phyloP scores from a whole-genome alignment of 306 rosid species.

The Fagus sylvatica region DNA sequence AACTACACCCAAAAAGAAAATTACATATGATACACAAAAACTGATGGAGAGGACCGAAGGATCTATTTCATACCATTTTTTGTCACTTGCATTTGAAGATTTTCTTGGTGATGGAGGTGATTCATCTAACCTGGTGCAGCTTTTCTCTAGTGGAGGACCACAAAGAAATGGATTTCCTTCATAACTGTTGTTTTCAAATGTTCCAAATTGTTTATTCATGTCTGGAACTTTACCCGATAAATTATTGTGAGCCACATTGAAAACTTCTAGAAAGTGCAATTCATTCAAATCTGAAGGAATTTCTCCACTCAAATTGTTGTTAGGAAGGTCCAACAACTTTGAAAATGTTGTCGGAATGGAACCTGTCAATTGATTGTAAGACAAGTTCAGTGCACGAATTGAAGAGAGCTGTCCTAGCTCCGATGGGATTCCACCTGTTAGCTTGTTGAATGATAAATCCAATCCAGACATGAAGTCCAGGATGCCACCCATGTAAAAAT shows the following conservation, averaged over 20 bases:
- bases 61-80: no score
- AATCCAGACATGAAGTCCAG: constrained; percentile 20
- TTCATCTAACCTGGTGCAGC: background rate
- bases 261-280: background rate
- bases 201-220: constrained; percentile 11
- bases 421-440: constrained; percentile 22
- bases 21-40: no score
- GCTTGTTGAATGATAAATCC: constrained; percentile 22
- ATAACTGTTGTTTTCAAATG: constrained; percentile 13
- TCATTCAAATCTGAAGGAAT: constrained; percentile 15
- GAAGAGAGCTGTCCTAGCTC: constrained; percentile 4
- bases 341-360: constrained; percentile 16
- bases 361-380: constrained; percentile 13
- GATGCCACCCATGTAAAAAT: constrained; percentile 12
- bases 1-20: no score
- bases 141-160: background rate
- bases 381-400: constrained; percentile 17
- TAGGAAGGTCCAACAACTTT: constrained; percentile 23
- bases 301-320: constrained; percentile 23
- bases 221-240: background rate
- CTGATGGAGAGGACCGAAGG: no score
- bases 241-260: constrained; percentile 31
- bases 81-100: no score
- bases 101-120: no score
- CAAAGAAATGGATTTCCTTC: constrained; percentile 20